phyloP scores from a whole-genome alignment of 2,329 filamentous ascomycete genomes.

The Aspergillus sp. region DNA sequence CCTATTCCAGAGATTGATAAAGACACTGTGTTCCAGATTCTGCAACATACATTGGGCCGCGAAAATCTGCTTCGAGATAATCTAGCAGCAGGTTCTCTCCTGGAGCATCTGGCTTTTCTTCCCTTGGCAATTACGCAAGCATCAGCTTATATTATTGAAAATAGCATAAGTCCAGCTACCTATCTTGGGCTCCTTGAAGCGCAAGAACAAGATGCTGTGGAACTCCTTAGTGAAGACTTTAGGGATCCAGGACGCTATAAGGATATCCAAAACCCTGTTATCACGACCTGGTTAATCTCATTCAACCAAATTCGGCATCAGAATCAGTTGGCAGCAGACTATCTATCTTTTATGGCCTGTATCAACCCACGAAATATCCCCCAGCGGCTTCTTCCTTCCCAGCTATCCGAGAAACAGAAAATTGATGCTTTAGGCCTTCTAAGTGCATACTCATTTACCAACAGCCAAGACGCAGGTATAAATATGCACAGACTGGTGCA shows the following conservation, averaged over 20 bases:
- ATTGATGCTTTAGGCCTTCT: conserved; percentile 1
- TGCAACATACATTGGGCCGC: background rate
- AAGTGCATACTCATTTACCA: too few species aligned
- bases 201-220: conserved; percentile 1
- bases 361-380: conserved; percentile 29
- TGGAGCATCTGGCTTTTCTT: conserved; percentile 23
- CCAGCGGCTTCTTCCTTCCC: conserved; percentile 20
- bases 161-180: background rate
- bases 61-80: conserved; percentile 13
- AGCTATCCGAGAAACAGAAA: background rate
- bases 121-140: conserved; percentile 29
- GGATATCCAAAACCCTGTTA: conserved; percentile 6
- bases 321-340: background rate
- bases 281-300: conserved; percentile 11
- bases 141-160: conserved; percentile 21
- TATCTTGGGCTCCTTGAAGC: conserved; percentile 10
- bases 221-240: conserved; percentile 15
- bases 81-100: conserved; percentile 5
- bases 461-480: too few species aligned
- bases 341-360: conserved; percentile 32
- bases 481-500: conserved; percentile 30
- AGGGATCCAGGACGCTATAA: conserved; percentile 8
- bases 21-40: background rate
- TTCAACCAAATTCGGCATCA: conserved; percentile 19
- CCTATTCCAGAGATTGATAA: background rate